A percentile compares a stretch with the other conserved stretches of the same genome.
Evolutionary conservation across 441 rosid genomes (phyloP).

Genomic region (Pelargonium fulgidum): DNA sequence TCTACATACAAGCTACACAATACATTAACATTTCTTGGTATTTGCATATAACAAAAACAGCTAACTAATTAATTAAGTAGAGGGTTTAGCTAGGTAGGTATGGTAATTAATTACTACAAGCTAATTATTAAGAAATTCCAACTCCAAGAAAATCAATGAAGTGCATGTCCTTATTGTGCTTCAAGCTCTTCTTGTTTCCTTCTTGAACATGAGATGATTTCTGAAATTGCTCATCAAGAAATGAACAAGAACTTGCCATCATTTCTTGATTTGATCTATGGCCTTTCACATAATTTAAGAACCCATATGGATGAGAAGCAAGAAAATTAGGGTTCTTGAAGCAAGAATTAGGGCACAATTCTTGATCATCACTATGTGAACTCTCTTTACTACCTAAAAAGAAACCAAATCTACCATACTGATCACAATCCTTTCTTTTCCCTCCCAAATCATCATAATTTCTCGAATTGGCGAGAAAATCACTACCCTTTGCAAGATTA

Average conservation of each 20-base stretch:
- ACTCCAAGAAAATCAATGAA: conserved; percentile 10
- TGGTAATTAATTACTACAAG: background rate
- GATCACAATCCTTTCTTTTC: no score
- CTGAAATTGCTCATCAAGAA: background rate
- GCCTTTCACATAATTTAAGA: no score
- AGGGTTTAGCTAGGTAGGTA: background rate
- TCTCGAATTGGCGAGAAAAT: background rate
- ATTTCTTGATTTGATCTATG: background rate
- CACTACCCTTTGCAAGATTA: background rate
- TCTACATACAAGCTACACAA: no score
- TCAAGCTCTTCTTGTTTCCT: background rate
- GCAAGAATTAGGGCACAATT: background rate
- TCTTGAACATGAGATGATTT: background rate
- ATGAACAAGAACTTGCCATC: background rate
- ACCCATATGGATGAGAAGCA: background rate
- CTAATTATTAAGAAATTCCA: conserved; percentile 2
- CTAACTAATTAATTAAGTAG: background rate
- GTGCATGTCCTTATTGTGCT: background rate
- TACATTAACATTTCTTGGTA: no score
- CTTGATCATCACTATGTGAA: background rate
- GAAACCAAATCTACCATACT: no score
- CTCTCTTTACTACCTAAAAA: no score
- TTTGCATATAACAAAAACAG: no score
- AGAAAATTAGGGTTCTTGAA: background rate
- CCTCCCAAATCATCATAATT: no score